Percentiles rank a stretch among this genome's conserved stretches.
phyloP scores from a whole-genome alignment of 306 rosid species.

The Vigna reflexopilosa region DNA sequence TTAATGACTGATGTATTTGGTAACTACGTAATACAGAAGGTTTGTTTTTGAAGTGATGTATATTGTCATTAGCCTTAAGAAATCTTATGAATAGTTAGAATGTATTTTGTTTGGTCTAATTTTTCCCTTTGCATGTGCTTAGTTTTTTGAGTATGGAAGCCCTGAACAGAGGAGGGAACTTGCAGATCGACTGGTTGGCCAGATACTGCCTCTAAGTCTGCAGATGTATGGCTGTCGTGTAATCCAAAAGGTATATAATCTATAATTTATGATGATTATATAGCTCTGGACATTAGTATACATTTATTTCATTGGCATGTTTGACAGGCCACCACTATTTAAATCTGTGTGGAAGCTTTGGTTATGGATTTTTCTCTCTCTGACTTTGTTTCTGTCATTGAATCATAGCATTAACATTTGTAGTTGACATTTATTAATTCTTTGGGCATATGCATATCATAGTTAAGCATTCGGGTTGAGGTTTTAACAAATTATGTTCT shows the following conservation, averaged over 20 bases:
- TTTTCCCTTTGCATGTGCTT: background rate
- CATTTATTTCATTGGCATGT: slow-evolving; percentile 14
- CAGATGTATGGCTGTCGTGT: slow-evolving; percentile 62
- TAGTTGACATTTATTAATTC: background rate
- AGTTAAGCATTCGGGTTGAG: slow-evolving; percentile 12
- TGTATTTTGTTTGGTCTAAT: background rate
- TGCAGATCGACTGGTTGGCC: slow-evolving; percentile 49
- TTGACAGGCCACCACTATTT: background rate
- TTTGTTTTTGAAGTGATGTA: slow-evolving; percentile 7
- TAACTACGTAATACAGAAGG: slow-evolving; percentile 58
- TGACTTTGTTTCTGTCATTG: background rate
- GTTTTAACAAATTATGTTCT: slow-evolving; percentile 17
- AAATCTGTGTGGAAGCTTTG: slow-evolving; percentile 16
- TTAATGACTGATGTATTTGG: slow-evolving; percentile 61
- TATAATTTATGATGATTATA: slow-evolving; percentile 10
- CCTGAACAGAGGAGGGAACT: slow-evolving; percentile 50
- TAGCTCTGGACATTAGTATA: slow-evolving; percentile 14
- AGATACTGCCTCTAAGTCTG: slow-evolving; percentile 52
- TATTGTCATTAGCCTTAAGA: background rate
- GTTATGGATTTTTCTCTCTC: background rate
- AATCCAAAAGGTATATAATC: slow-evolving; percentile 51
- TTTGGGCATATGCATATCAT: background rate
- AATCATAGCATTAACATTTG: slow-evolving; percentile 2
- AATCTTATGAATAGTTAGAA: slow-evolving; percentile 1
- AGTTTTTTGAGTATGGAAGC: slow-evolving; percentile 59